phyloP scores from a whole-genome alignment of 2,329 filamentous ascomycete genomes.

The Curvularia sp. region DNA sequence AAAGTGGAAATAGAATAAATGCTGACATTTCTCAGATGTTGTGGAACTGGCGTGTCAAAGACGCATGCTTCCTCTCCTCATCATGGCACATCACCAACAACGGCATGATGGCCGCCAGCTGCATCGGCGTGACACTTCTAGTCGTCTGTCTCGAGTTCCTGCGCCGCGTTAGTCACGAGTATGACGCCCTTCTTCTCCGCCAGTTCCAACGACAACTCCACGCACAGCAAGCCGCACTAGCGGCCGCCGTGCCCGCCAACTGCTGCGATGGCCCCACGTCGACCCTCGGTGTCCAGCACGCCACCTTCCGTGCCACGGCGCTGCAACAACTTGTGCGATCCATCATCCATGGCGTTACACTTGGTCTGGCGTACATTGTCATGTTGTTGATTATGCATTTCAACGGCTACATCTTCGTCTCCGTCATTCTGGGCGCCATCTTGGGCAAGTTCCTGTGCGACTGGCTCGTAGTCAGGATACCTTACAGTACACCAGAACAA shows the following conservation, averaged over 20 bases:
- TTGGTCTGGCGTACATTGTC: slow-evolving; percentile 78
- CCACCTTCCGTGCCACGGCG: slow-evolving; percentile 61
- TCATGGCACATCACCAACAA: slow-evolving; percentile 74
- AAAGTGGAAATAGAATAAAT: background rate
- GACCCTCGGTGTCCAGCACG: slow-evolving; percentile 35
- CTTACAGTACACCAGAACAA: slow-evolving; percentile 31
- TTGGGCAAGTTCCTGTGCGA: slow-evolving; percentile 76
- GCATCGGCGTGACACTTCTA: slow-evolving; percentile 78
- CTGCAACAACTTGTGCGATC: slow-evolving; percentile 72
- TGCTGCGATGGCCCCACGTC: slow-evolving; percentile 37
- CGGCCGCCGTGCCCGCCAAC: slow-evolving; percentile 27
- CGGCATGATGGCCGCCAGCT: slow-evolving; percentile 79
- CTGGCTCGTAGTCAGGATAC: slow-evolving; percentile 59
- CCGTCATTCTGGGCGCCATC: slow-evolving; percentile 78
- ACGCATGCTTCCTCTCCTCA: slow-evolving; percentile 72
- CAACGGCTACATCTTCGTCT: slow-evolving; percentile 78
- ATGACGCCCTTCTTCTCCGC: slow-evolving; percentile 70
- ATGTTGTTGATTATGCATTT: slow-evolving; percentile 76
- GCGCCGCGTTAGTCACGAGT: slow-evolving; percentile 74
- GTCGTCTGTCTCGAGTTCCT: slow-evolving; percentile 75
- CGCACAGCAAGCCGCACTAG: slow-evolving; percentile 31
- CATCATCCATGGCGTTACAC: slow-evolving; percentile 72
- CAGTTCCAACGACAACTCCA: slow-evolving; percentile 55
- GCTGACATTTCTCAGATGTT: slow-evolving; percentile 66
- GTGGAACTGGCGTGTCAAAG: slow-evolving; percentile 79